Conservation (phyloP, 345 rosid genomes). For the Arabidopsis arenosa region DNA sequence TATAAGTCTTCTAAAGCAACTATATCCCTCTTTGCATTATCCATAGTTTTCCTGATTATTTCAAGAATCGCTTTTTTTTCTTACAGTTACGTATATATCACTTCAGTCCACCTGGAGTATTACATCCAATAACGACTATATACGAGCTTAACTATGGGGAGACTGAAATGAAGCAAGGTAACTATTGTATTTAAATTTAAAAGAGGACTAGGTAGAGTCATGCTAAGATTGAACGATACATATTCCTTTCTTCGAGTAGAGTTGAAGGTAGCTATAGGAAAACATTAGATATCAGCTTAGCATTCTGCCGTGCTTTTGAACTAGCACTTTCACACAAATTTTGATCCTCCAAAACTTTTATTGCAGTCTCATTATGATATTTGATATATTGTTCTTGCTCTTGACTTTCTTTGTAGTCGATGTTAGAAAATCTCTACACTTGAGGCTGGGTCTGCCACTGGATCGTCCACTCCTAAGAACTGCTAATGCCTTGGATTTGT, state of each 20-base stretch:
- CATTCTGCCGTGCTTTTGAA: neutral
- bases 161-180: constrained; percentile 93
- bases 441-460: constrained; percentile 78
- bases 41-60: constrained; percentile 18
- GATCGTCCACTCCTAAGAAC: constrained; percentile 89
- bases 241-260: neutral
- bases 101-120: constrained; percentile 71
- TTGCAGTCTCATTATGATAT: constrained; percentile 1
- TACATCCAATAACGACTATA: constrained; percentile 77
- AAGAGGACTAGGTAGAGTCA: neutral
- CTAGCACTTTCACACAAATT: neutral
- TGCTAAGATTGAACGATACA: neutral
- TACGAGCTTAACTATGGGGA: constrained; percentile 94
- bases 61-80: constrained; percentile 35
- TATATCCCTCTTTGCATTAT: neutral
- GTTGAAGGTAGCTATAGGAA: neutral
- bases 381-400: constrained; percentile 7
- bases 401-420: constrained; percentile 59
- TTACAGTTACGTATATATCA: constrained; percentile 76
- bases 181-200: neutral
- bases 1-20: neutral
- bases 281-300: neutral
- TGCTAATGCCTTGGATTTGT: constrained; percentile 75
- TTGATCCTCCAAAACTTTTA: neutral
- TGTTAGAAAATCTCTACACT: constrained; percentile 73